These are phyloP conservation scores for Citrus unshiu DNA, from an alignment of 345 rosid species.

Conservation along the genomic window DNA sequence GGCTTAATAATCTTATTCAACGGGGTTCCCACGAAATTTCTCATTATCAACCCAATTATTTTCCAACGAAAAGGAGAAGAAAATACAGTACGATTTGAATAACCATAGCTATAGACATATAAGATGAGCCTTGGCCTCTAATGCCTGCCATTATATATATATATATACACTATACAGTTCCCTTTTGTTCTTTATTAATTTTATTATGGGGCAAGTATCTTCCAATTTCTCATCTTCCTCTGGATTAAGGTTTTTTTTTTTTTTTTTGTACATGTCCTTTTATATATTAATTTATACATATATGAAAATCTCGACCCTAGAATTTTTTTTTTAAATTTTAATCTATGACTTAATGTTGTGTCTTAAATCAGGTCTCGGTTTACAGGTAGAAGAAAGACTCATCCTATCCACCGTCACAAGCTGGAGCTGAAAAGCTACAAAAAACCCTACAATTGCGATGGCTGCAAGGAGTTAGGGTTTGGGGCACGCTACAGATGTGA, in stretches of 20 bases:
- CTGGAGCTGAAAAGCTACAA: background rate
- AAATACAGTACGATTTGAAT: background rate
- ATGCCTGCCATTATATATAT: background rate
- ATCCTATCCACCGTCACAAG: background rate
- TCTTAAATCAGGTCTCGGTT: background rate
- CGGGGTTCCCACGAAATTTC: background rate
- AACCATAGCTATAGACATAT: background rate
- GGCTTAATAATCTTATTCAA: background rate
- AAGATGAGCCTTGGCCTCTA: background rate
- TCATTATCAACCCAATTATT: background rate
- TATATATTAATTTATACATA: too few relatives aligned
- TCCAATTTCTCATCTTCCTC: too few relatives aligned
- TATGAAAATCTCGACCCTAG: too few relatives aligned
- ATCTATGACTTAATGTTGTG: background rate
- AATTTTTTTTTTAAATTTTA: too few relatives aligned
- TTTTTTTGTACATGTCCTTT: background rate
- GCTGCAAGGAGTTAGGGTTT: slow-evolving; percentile 9
- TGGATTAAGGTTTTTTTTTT: background rate
- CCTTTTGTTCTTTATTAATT: too few relatives aligned
- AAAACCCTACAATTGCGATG: slow-evolving; percentile 13
- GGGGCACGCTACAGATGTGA: slow-evolving; percentile 12
- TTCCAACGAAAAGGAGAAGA: background rate
- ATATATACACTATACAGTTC: too few relatives aligned
- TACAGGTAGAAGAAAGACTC: background rate
- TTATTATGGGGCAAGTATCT: too few relatives aligned